A percentile compares a stretch with the other conserved stretches of the same genome.
phyloP scores from a whole-genome alignment of 768 basidiomycete genomes.

The Collybia nuda region DNA sequence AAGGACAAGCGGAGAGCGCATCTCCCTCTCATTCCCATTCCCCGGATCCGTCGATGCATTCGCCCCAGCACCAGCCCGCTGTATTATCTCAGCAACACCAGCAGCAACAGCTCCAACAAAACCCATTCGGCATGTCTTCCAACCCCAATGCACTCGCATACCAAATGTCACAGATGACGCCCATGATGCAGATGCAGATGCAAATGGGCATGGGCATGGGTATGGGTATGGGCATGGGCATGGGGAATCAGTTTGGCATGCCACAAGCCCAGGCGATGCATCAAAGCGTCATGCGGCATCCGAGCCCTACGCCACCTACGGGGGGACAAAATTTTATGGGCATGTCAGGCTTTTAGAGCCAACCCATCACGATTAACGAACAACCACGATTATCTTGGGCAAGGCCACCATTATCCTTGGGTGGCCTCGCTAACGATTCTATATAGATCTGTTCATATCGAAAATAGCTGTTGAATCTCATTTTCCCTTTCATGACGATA shows the following conservation, averaged over 20 bases:
- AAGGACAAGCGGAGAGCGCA: conserved; percentile 30
- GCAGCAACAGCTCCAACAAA: conserved; percentile 41
- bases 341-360: conserved; percentile 11
- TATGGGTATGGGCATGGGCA: conserved; percentile 48
- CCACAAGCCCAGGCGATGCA: conserved; percentile 76
- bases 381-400: neutral
- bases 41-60: conserved; percentile 32
- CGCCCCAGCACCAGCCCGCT: conserved; percentile 37
- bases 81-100: conserved; percentile 21
- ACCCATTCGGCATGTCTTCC: conserved; percentile 41
- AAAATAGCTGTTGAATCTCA: neutral
- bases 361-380: neutral
- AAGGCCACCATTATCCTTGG: neutral
- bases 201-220: conserved; percentile 48
- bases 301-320: conserved; percentile 34
- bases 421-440: neutral
- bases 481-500: conserved; percentile 7
- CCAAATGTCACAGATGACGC: conserved; percentile 56
- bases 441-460: neutral
- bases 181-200: conserved; percentile 64
- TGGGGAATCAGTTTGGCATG: conserved; percentile 50
- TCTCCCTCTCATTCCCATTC: conserved; percentile 37
- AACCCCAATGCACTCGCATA: conserved; percentile 58
- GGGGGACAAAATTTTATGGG: conserved; percentile 45
- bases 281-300: conserved; percentile 82